phyloP scores from a whole-genome alignment of 805 yeast species.

The Myxozyma vanderwaltii region DNA sequence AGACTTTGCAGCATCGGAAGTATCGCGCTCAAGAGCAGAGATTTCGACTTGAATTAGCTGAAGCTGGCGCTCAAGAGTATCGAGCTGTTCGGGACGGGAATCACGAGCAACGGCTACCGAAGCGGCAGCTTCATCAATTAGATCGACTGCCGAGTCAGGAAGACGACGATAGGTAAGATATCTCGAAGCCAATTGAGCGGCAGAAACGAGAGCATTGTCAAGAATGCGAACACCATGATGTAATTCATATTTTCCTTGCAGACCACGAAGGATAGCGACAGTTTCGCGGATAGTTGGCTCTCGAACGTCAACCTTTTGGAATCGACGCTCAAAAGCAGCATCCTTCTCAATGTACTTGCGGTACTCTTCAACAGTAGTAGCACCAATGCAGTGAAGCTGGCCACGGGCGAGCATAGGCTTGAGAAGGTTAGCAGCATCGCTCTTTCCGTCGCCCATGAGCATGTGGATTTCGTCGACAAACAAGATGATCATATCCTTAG shows the following conservation, averaged over 20 bases:
- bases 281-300: slow-evolving; percentile 93
- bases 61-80: slow-evolving; percentile 87
- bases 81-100: slow-evolving; percentile 95
- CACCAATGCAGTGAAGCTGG: slow-evolving; percentile 94
- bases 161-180: slow-evolving; percentile 92
- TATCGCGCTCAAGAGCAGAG: slow-evolving; percentile 92
- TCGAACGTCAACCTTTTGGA: slow-evolving; percentile 94
- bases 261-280: slow-evolving; percentile 92
- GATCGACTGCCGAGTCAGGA: slow-evolving; percentile 96
- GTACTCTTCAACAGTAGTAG: slow-evolving; percentile 94
- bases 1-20: slow-evolving; percentile 64
- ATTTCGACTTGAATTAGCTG: slow-evolving; percentile 93
- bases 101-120: slow-evolving; percentile 98
- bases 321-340: slow-evolving; percentile 98
- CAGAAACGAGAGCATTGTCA: slow-evolving; percentile 90
- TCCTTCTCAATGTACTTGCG: slow-evolving; percentile 91
- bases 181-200: slow-evolving; percentile 92
- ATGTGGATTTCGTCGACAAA: slow-evolving; percentile 98
- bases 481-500: slow-evolving; percentile 75
- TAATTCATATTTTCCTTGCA: slow-evolving; percentile 91
- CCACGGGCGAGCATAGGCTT: slow-evolving; percentile 98
- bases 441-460: slow-evolving; percentile 99
- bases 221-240: slow-evolving; percentile 97
- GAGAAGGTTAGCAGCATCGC: slow-evolving; percentile 93
- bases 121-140: slow-evolving; percentile 95